Percentiles rank a stretch among this genome's conserved stretches.
These are phyloP conservation scores for Ascochyta rabiei DNA, from an alignment of 2,329 filamentous ascomycete species.

Conservation along the genomic window DNA sequence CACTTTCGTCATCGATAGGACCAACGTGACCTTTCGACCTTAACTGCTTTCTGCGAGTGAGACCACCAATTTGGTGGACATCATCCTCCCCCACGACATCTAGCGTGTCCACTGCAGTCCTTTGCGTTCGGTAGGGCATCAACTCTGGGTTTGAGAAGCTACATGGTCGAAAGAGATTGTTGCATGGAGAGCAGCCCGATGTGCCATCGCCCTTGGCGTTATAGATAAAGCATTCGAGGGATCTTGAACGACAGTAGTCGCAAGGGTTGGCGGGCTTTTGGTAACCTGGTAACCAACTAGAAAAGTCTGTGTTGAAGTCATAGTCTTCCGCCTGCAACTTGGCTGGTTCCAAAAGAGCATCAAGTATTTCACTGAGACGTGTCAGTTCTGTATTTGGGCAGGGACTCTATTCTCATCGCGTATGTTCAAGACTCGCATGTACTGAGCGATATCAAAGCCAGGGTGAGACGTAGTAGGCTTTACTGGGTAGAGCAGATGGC, in stretches of 20 bases:
- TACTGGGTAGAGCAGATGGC: neutral
- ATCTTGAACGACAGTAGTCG: slow-evolving; percentile 55
- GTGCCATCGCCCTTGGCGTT: slow-evolving; percentile 47
- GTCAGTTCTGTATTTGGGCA: neutral
- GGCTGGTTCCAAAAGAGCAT: slow-evolving; percentile 7
- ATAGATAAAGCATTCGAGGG: slow-evolving; percentile 56
- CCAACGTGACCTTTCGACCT: slow-evolving; percentile 44
- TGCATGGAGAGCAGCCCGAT: slow-evolving; percentile 54
- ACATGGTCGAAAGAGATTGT: slow-evolving; percentile 56
- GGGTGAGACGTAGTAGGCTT: neutral
- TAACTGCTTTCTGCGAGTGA: slow-evolving; percentile 48
- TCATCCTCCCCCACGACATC: slow-evolving; percentile 54
- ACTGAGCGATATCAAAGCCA: neutral
- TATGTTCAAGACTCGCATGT: neutral
- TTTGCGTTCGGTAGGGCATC: slow-evolving; percentile 38
- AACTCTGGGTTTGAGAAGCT: slow-evolving; percentile 51
- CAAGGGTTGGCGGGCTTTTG: slow-evolving; percentile 54
- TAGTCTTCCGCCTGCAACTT: slow-evolving; percentile 12
- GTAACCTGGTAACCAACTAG: slow-evolving; percentile 55
- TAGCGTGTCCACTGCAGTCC: slow-evolving; percentile 54
- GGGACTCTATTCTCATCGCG: too few relatives aligned
- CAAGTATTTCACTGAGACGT: neutral
- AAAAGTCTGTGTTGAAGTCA: slow-evolving; percentile 52
- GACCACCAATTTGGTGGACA: slow-evolving; percentile 38
- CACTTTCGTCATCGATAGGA: slow-evolving; percentile 43